Percentiles rank a stretch among this genome's conserved stretches.
Evolutionary conservation across 1,139 yeast species (phyloP).

Genomic region (Blastobotrys ciferrii): DNA sequence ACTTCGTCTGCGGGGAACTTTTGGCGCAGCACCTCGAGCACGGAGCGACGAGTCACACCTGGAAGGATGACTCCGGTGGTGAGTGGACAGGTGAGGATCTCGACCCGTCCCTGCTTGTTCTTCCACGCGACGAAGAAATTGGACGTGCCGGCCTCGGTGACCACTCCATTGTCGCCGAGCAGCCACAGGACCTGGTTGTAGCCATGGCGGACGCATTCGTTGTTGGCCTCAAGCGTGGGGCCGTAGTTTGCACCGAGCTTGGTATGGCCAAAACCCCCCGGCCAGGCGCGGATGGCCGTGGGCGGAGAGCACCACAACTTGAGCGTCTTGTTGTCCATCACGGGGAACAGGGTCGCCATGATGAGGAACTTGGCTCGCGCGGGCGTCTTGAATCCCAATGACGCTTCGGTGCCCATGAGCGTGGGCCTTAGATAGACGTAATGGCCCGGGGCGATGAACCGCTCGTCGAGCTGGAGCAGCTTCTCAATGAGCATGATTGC

Average conservation of each 20-base stretch:
- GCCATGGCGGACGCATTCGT: constrained; percentile 41
- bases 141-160: constrained; percentile 49
- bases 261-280: constrained; percentile 47
- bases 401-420: constrained; percentile 36
- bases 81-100: constrained; percentile 45
- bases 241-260: constrained; percentile 50
- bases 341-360: constrained; percentile 40
- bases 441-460: constrained; percentile 34
- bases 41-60: constrained; percentile 47
- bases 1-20: constrained; percentile 32
- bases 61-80: constrained; percentile 44
- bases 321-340: constrained; percentile 36
- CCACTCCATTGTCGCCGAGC: constrained; percentile 41
- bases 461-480: constrained; percentile 39
- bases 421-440: constrained; percentile 36
- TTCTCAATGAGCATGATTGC: constrained; percentile 40
- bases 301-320: constrained; percentile 39
- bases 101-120: constrained; percentile 38
- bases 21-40: constrained; percentile 38
- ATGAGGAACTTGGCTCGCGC: constrained; percentile 41
- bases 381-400: constrained; percentile 43
- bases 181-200: constrained; percentile 47
- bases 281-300: constrained; percentile 46
- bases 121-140: constrained; percentile 44
- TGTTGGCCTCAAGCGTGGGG: constrained; percentile 43